Evolutionary conservation across 2,329 filamentous ascomycete species (phyloP).

Genomic region (Trichophyton rubrum): DNA sequence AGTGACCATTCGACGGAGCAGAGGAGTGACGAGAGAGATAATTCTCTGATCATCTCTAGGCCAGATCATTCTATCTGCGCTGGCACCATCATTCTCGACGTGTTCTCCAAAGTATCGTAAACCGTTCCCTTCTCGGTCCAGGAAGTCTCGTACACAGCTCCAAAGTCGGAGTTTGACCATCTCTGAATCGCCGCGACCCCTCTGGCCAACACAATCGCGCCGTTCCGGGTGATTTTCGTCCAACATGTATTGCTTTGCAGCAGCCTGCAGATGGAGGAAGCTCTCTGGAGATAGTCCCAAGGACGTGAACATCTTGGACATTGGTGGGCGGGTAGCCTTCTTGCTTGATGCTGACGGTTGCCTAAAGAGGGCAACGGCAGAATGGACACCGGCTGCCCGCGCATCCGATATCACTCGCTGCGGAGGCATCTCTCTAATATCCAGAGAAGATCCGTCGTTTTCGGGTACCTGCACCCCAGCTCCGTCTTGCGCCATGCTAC

Average conservation of each 20-base stretch:
- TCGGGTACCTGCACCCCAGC: slow-evolving; percentile 7
- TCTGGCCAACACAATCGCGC: slow-evolving; percentile 45
- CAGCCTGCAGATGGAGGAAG: slow-evolving; percentile 43
- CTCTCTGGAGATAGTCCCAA: slow-evolving; percentile 45
- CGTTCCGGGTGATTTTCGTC: slow-evolving; percentile 43
- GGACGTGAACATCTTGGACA: slow-evolving; percentile 46
- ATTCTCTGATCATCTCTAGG: slow-evolving; percentile 44
- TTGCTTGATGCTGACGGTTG: slow-evolving; percentile 37
- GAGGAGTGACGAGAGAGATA: slow-evolving; percentile 44
- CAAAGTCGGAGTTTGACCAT: slow-evolving; percentile 46
- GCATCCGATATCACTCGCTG: slow-evolving; percentile 32
- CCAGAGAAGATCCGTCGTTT: slow-evolving; percentile 21
- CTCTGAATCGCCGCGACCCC: slow-evolving; percentile 43
- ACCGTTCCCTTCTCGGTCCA: slow-evolving; percentile 39
- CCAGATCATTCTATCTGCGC: slow-evolving; percentile 37
- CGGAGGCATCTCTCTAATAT: slow-evolving; percentile 27
- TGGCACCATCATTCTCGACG: slow-evolving; percentile 31
- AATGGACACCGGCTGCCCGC: slow-evolving; percentile 40
- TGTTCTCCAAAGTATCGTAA: slow-evolving; percentile 41
- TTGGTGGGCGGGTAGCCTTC: slow-evolving; percentile 46
- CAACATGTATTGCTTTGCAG: slow-evolving; percentile 47
- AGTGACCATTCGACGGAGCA: slow-evolving; percentile 47
- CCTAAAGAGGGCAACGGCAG: slow-evolving; percentile 43
- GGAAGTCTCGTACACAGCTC: slow-evolving; percentile 44
- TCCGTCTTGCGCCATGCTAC: slow-evolving; percentile 13